Conservation (phyloP, 257 asterid genomes). For the Gynochthodes officinalis region DNA sequence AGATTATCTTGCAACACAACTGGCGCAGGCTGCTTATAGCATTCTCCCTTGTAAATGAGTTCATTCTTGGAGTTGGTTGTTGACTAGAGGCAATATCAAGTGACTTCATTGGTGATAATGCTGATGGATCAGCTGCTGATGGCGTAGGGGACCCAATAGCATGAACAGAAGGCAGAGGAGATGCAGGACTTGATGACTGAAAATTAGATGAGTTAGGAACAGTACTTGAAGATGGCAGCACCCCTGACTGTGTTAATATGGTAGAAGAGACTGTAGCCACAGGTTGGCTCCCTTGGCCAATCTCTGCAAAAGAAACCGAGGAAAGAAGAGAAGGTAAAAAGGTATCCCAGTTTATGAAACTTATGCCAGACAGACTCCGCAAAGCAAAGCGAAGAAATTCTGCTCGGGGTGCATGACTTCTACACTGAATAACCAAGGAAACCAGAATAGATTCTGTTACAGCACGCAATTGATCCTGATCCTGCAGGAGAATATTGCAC, state of each 20-base stretch:
- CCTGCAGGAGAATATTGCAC: slow-evolving; percentile 44
- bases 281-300: slow-evolving; percentile 64
- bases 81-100: slow-evolving; percentile 57
- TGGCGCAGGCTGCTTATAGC: slow-evolving; percentile 78
- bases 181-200: slow-evolving; percentile 79
- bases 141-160: slow-evolving; percentile 89
- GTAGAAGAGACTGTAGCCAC: slow-evolving; percentile 49
- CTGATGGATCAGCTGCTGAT: slow-evolving; percentile 75
- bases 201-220: slow-evolving; percentile 52
- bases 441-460: slow-evolving; percentile 78
- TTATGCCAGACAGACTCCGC: slow-evolving; percentile 66
- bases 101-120: slow-evolving; percentile 68
- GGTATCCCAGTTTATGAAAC: slow-evolving; percentile 84
- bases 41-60: slow-evolving; percentile 50
- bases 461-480: slow-evolving; percentile 75
- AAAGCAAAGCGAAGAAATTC: slow-evolving; percentile 88
- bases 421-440: slow-evolving; percentile 79
- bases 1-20: slow-evolving; percentile 83
- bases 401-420: slow-evolving; percentile 90
- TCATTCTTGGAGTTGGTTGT: slow-evolving; percentile 45
- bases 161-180: slow-evolving; percentile 76
- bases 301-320: slow-evolving; percentile 77
- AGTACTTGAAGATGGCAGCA: slow-evolving; percentile 50
- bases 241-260: slow-evolving; percentile 66
- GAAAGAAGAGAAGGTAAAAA: slow-evolving; percentile 90